Evolutionary conservation across 2,329 filamentous ascomycete genomes (phyloP).

Genomic region (Botryotinia globosa): DNA sequence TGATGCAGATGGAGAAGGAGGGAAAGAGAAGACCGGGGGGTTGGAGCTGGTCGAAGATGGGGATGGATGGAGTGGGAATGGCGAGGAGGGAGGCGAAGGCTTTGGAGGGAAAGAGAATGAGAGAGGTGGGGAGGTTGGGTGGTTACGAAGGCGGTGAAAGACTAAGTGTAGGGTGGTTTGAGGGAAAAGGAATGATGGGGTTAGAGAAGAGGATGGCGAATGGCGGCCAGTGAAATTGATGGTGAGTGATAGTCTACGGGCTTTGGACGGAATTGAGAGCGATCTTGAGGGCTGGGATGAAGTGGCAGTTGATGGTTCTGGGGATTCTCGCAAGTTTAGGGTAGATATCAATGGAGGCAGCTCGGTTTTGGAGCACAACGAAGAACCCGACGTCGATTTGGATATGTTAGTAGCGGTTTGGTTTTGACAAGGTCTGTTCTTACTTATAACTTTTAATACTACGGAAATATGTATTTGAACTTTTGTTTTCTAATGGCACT

Average conservation of each 20-base stretch:
- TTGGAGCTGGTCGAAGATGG: constrained; percentile 16
- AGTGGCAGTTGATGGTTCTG: not conserved
- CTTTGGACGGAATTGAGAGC: not conserved
- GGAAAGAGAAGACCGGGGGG: constrained; percentile 2
- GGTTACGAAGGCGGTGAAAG: constrained; percentile 11
- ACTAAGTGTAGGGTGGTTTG: not conserved
- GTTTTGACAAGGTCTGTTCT: constrained; percentile 6
- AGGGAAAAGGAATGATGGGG: constrained; percentile 6
- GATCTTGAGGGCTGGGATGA: constrained; percentile 9
- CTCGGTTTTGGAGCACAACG: not conserved
- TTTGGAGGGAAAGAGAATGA: constrained; percentile 15
- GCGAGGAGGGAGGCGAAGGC: constrained; percentile 3
- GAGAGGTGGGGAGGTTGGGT: constrained; percentile 11
- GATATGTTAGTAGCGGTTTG: constrained; percentile 21
- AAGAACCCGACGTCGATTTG: constrained; percentile 3
- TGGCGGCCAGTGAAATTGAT: not conserved
- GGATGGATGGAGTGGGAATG: constrained; percentile 16
- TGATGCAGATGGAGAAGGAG: constrained; percentile 11
- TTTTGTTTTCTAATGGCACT: not conserved
- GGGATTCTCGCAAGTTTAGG: too few species aligned
- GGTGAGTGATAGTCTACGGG: not conserved
- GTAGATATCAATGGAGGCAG: not conserved
- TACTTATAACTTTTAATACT: constrained; percentile 4
- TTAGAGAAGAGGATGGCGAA: constrained; percentile 5
- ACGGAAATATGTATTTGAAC: not conserved